A percentile compares a stretch with the other conserved stretches of the same genome.
Evolutionary conservation across 2,329 filamentous ascomycete genomes (phyloP).

Genomic region (Emericellopsis cladophorae): DNA sequence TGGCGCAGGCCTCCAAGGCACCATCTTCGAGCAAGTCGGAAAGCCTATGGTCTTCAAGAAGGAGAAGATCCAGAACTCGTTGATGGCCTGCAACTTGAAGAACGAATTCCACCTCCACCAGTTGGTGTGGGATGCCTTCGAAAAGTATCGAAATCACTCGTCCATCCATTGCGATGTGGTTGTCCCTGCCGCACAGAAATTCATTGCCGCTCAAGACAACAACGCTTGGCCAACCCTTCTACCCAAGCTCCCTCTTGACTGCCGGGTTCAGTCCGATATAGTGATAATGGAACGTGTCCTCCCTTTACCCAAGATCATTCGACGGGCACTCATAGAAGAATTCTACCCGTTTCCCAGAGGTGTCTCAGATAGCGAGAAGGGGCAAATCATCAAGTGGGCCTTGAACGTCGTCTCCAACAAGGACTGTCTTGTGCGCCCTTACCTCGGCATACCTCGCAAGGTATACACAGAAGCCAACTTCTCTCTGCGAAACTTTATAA

Average conservation of each 20-base stretch:
- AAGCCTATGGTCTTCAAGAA: conserved; percentile 6
- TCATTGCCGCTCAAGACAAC: neutral
- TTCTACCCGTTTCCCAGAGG: conserved; percentile 5
- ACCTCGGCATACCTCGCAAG: conserved; percentile 5
- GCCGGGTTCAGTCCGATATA: neutral
- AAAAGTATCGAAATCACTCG: neutral
- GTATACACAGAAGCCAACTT: neutral
- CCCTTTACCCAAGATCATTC: conserved; percentile 8
- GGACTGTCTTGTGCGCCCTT: conserved; percentile 9
- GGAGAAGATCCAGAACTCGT: conserved; percentile 6
- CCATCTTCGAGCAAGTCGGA: conserved; percentile 6
- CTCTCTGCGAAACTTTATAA: conserved; percentile 5
- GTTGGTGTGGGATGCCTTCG: conserved; percentile 3
- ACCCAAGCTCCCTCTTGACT: neutral
- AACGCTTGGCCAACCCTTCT: neutral
- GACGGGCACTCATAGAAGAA: conserved; percentile 5
- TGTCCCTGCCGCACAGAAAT: neutral
- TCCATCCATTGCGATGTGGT: neutral
- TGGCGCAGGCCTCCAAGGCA: conserved; percentile 8
- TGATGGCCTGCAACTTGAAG: conserved; percentile 1
- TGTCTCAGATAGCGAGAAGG: neutral
- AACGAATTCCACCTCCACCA: conserved; percentile 4
- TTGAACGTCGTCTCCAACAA: conserved; percentile 7
- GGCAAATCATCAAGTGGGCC: neutral
- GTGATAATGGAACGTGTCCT: conserved; percentile 8